A percentile compares a stretch with the other conserved stretches of the same genome.
These are phyloP conservation scores for Royoungia palumana DNA, from an alignment of 768 basidiomycete genomes.

Conservation along the genomic window DNA sequence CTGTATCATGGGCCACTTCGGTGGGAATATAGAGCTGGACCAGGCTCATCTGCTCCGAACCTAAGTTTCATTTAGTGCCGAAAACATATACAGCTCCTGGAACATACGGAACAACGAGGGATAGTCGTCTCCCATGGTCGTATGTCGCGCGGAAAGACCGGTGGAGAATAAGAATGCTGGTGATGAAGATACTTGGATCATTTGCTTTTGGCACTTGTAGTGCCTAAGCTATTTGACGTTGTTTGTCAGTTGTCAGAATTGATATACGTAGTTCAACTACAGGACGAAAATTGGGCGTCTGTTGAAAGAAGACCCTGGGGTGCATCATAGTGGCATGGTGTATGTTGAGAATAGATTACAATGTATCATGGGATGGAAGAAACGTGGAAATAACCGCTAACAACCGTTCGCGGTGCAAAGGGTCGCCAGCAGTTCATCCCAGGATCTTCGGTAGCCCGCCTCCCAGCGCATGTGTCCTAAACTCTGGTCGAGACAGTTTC, in stretches of 20 bases:
- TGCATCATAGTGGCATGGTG: neutral
- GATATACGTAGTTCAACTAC: too few species aligned
- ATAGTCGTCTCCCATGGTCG: conserved; percentile 70
- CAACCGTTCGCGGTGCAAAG: conserved; percentile 33
- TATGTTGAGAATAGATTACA: neutral
- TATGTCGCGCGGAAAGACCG: conserved; percentile 1
- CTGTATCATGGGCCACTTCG: conserved; percentile 96
- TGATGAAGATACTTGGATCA: neutral
- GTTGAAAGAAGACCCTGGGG: too few species aligned
- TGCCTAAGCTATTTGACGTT: too few species aligned
- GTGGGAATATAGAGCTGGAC: conserved; percentile 96
- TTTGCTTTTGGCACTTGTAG: too few species aligned
- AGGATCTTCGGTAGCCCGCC: conserved; percentile 18
- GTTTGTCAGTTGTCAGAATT: too few species aligned
- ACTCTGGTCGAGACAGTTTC: conserved; percentile 7
- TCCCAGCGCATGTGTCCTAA: conserved; percentile 6
- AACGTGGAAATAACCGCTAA: conserved; percentile 30
- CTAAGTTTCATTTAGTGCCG: conserved; percentile 38
- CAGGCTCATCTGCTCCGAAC: conserved; percentile 97
- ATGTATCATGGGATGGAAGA: conserved; percentile 5
- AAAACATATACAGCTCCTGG: neutral
- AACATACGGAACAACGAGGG: conserved; percentile 75
- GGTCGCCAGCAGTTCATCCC: conserved; percentile 33
- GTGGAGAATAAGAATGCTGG: neutral
- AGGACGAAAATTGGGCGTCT: too few species aligned